These are phyloP conservation scores for Diplogelasinospora grovesii DNA, from an alignment of 495 filamentous ascomycete species.

Conservation along the genomic window DNA sequence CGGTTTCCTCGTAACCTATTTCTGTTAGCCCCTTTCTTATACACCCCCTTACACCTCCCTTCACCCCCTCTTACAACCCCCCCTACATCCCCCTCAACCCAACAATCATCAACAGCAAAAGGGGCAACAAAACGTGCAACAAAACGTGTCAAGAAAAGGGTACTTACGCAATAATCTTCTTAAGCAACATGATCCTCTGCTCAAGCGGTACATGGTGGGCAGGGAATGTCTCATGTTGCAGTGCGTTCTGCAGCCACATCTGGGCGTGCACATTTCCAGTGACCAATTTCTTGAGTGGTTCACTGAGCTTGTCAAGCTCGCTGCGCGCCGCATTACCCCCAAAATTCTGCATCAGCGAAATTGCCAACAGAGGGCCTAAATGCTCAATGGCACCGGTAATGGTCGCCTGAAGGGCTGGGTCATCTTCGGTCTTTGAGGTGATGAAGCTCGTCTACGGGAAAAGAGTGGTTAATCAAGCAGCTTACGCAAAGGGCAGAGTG, in stretches of 20 bases:
- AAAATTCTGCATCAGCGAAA: conserved; percentile 59
- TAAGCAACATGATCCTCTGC: conserved; percentile 56
- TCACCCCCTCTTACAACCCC: too few relatives aligned
- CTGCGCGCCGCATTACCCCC: conserved; percentile 68
- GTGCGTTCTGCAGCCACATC: conserved; percentile 53
- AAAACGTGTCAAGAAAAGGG: too few relatives aligned
- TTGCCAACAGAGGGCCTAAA: conserved; percentile 53
- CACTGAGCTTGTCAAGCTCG: conserved; percentile 68
- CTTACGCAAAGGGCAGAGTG: too few relatives aligned
- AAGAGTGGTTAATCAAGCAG: conserved; percentile 16
- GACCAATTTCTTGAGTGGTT: conserved; percentile 72
- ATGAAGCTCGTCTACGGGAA: conserved; percentile 41
- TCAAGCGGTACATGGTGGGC: conserved; percentile 53
- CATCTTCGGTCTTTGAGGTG: conserved; percentile 30
- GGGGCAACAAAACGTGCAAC: too few relatives aligned
- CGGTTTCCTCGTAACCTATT: conserved; percentile 54
- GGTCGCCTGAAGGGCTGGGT: conserved; percentile 34
- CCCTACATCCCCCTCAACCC: too few relatives aligned
- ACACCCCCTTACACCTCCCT: too few relatives aligned
- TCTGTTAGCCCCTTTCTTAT: too few relatives aligned
- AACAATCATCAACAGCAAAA: too few relatives aligned
- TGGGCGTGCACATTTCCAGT: conserved; percentile 54
- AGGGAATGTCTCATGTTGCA: conserved; percentile 49
- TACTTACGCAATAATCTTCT: conserved; percentile 52
- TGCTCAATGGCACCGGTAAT: conserved; percentile 50